Evolutionary conservation across 805 yeast species (phyloP).

Genomic region (Clavispora santaluciae): DNA sequence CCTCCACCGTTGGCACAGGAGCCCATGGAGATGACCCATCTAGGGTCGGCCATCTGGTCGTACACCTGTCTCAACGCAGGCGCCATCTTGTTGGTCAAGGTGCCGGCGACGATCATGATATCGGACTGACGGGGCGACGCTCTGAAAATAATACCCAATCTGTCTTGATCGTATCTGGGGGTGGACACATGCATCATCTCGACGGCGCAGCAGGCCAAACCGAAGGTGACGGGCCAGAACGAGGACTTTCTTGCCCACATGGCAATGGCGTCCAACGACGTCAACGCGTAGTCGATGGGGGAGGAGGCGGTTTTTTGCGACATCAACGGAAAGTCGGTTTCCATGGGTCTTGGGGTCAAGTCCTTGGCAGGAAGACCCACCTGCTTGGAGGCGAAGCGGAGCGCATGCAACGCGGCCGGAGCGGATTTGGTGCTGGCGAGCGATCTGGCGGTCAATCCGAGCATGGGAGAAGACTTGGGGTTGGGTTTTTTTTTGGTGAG

Average conservation of each 20-base stretch:
- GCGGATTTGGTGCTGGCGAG: conserved; percentile 18
- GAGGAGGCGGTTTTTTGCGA: conserved; percentile 50
- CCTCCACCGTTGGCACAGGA: conserved; percentile 95
- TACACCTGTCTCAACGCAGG: conserved; percentile 90
- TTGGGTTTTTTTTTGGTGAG: conserved; percentile 8
- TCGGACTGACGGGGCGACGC: conserved; percentile 92
- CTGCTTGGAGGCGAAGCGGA: conserved; percentile 19
- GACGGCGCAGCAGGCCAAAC: conserved; percentile 89
- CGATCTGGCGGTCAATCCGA: conserved; percentile 24
- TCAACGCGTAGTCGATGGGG: conserved; percentile 74
- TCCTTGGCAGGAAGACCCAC: conserved; percentile 33
- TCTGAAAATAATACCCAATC: conserved; percentile 88
- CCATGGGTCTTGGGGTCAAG: conserved; percentile 49
- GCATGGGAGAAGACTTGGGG: conserved; percentile 16
- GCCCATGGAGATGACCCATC: conserved; percentile 94
- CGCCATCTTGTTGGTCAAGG: conserved; percentile 89
- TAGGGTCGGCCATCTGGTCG: conserved; percentile 92
- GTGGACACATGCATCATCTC: conserved; percentile 94
- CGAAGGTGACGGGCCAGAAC: conserved; percentile 91
- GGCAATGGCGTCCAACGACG: conserved; percentile 75
- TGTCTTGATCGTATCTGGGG: conserved; percentile 88
- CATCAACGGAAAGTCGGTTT: conserved; percentile 67
- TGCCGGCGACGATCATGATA: conserved; percentile 89
- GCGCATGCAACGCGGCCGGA: conserved; percentile 14
- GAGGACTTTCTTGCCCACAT: conserved; percentile 91